Evolutionary conservation across 257 asterid genomes (phyloP).

Genomic region (Solanum arcanum): DNA sequence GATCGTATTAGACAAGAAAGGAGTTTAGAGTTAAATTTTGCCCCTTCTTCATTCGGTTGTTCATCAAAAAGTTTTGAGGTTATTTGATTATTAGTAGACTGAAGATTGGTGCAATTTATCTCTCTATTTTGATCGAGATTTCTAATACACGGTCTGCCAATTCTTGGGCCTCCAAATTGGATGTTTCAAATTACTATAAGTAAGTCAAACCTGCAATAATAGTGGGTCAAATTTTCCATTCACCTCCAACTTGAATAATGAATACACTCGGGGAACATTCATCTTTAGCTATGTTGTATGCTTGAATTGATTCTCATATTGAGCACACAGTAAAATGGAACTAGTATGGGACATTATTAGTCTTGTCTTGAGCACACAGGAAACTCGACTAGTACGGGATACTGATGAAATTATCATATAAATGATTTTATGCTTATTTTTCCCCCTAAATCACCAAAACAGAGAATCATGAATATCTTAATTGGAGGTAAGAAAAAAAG

Average conservation of each 20-base stretch:
- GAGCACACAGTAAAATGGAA: neutral
- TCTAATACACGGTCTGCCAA: neutral
- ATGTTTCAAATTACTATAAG: neutral
- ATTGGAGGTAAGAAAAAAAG: neutral
- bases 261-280: neutral
- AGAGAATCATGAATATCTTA: neutral
- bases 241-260: neutral
- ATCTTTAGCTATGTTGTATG: neutral
- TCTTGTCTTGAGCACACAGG: neutral
- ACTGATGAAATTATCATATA: neutral
- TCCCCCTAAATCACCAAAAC: neutral
- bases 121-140: neutral
- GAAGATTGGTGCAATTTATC: neutral
- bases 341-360: neutral
- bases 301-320: neutral
- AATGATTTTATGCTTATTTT: neutral
- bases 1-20: neutral
- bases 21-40: neutral
- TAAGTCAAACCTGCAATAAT: neutral
- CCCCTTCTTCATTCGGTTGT: neutral
- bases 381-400: neutral
- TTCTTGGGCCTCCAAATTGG: neutral
- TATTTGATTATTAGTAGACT: neutral
- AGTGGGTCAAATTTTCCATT: neutral
- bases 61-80: neutral